Conservation (phyloP, 441 rosid species). For the Populus trichocarpa region DNA sequence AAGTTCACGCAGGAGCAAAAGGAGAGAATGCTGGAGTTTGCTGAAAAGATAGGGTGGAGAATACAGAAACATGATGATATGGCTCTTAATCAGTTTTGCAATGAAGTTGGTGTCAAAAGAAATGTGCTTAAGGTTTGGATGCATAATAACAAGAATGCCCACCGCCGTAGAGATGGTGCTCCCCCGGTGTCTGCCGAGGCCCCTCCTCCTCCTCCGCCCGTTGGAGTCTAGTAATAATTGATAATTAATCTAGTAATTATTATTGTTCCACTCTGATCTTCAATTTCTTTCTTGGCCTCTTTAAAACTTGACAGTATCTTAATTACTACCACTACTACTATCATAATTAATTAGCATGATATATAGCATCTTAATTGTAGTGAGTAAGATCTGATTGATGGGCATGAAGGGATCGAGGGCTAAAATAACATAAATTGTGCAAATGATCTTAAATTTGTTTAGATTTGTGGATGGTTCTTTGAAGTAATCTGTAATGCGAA, state of each 20-base stretch:
- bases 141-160: conserved; percentile 88
- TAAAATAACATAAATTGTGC: neutral
- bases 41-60: conserved; percentile 85
- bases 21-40: conserved; percentile 73
- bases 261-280: neutral
- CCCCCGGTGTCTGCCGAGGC: neutral
- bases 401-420: neutral
- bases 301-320: too few species aligned
- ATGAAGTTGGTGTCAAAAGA: conserved; percentile 68
- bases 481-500: neutral
- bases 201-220: neutral
- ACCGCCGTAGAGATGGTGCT: conserved; percentile 12
- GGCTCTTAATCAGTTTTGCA: conserved; percentile 65
- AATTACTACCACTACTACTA: too few species aligned
- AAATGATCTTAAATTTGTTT: neutral
- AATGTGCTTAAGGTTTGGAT: conserved; percentile 95
- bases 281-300: neutral
- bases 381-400: neutral
- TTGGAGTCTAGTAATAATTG: neutral
- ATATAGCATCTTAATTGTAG: neutral
- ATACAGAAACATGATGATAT: conserved; percentile 76
- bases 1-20: conserved; percentile 81
- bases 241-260: neutral
- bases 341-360: neutral
- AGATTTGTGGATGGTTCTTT: neutral